Conservation (phyloP, 106 monocot species). For the Agapanthus africanus region DNA sequence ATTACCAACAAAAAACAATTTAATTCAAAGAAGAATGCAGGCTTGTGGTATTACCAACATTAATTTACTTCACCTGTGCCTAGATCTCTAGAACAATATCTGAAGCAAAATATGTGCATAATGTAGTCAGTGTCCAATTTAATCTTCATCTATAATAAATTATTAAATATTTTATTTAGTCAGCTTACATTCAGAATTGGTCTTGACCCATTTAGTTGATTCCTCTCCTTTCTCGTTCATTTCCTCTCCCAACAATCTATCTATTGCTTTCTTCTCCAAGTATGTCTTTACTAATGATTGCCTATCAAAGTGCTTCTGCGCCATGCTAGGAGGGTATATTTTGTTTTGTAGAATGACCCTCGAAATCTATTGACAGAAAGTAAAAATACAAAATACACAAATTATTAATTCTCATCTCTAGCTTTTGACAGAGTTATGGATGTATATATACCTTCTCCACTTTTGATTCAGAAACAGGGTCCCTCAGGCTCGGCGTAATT, state of each 20-base stretch:
- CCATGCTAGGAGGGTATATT: slow-evolving; percentile 34
- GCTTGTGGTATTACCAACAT: background rate
- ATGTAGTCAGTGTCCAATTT: background rate
- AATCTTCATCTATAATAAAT: background rate
- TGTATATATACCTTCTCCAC: slow-evolving; percentile 9
- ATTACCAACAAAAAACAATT: too few species aligned
- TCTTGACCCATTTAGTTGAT: slow-evolving; percentile 60
- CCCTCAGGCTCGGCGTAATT: slow-evolving; percentile 3
- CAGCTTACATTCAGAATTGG: slow-evolving; percentile 81
- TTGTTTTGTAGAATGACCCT: slow-evolving; percentile 59
- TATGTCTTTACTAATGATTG: background rate
- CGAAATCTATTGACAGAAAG: slow-evolving; percentile 33
- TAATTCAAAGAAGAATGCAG: too few species aligned
- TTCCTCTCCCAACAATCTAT: background rate
- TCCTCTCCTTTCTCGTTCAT: slow-evolving; percentile 18
- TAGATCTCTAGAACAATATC: slow-evolving; percentile 21
- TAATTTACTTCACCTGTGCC: background rate
- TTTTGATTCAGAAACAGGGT: slow-evolving; percentile 14
- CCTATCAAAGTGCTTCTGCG: too few species aligned
- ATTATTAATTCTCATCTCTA: too few species aligned
- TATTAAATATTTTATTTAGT: background rate
- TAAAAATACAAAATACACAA: too few species aligned
- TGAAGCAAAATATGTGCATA: background rate
- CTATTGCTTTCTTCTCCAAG: background rate
- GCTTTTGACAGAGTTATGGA: too few species aligned